A percentile compares a stretch with the other conserved stretches of the same genome.
phyloP scores from a whole-genome alignment of 1,284 basidiomycete genomes.

The Meira miltonrushii region DNA sequence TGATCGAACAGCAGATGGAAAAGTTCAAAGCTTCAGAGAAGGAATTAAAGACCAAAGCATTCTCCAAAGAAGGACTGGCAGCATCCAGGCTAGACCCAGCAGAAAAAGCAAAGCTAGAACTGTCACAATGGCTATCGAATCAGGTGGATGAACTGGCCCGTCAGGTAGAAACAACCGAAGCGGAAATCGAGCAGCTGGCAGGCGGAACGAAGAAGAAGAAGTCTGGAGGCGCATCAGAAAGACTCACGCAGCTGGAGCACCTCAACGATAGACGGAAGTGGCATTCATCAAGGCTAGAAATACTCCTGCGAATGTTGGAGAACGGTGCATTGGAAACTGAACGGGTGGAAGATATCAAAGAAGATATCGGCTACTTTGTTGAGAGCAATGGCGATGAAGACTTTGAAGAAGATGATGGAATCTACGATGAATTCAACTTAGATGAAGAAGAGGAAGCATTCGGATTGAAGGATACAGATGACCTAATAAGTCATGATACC shows the following conservation, averaged over 20 bases:
- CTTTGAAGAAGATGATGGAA: slow-evolving; percentile 94
- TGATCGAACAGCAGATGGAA: slow-evolving; percentile 99
- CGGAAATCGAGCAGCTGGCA: slow-evolving; percentile 86
- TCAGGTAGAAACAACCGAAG: slow-evolving; percentile 90
- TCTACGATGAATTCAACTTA: slow-evolving; percentile 96
- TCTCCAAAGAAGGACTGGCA: slow-evolving; percentile 96
- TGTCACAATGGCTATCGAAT: slow-evolving; percentile 58
- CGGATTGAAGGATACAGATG: slow-evolving; percentile 61
- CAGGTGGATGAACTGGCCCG: slow-evolving; percentile 82
- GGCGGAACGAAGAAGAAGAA: slow-evolving; percentile 66
- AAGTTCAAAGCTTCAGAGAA: slow-evolving; percentile 99
- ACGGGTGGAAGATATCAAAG: slow-evolving; percentile 75
- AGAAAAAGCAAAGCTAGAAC: slow-evolving; percentile 91
- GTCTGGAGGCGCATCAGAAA: slow-evolving; percentile 66
- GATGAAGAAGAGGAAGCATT: slow-evolving; percentile 74
- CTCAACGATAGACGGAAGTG: slow-evolving; percentile 91
- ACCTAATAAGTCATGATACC: slow-evolving; percentile 58
- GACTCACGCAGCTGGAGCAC: slow-evolving; percentile 75
- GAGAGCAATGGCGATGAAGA: slow-evolving; percentile 94
- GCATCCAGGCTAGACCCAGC: slow-evolving; percentile 91
- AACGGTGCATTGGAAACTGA: slow-evolving; percentile 85
- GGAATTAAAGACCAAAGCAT: slow-evolving; percentile 99
- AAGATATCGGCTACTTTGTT: slow-evolving; percentile 94
- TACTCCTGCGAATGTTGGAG: slow-evolving; percentile 86
- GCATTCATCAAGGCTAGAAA: slow-evolving; percentile 89